These are phyloP conservation scores for Primulina tabacum DNA, from an alignment of 257 asterid species.

Conservation along the genomic window DNA sequence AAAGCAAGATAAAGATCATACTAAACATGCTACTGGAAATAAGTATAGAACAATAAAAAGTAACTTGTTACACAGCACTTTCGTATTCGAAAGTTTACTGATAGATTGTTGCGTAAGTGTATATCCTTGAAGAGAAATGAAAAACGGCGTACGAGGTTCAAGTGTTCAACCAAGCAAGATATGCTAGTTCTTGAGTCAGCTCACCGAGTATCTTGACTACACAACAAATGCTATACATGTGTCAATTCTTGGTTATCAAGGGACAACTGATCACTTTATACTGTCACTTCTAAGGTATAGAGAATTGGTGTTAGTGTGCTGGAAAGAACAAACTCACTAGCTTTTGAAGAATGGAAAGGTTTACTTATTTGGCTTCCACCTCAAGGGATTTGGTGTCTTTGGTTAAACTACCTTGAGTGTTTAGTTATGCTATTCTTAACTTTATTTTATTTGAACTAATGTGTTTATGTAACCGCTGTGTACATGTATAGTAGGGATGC, in stretches of 20 bases:
- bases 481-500: too few species aligned
- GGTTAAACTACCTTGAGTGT: too few species aligned
- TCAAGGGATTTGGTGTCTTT: too few species aligned
- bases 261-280: slow-evolving; percentile 9
- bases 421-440: background rate
- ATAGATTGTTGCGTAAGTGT: slow-evolving; percentile 1
- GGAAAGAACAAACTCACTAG: too few species aligned
- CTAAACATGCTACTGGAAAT: slow-evolving; percentile 3
- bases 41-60: background rate
- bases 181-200: slow-evolving; percentile 2
- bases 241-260: background rate
- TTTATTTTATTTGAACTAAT: too few species aligned
- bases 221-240: slow-evolving; percentile 1
- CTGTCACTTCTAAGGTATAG: background rate
- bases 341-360: too few species aligned
- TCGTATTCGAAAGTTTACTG: slow-evolving; percentile 1
- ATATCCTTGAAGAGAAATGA: slow-evolving; percentile 7
- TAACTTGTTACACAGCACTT: slow-evolving; percentile 1
- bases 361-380: too few species aligned
- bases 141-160: slow-evolving; percentile 6
- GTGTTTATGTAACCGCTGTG: too few species aligned
- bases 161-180: background rate
- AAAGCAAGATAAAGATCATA: slow-evolving; percentile 1
- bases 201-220: background rate
- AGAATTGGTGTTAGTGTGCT: background rate